Percentiles rank a stretch among this genome's conserved stretches.
phyloP scores from a whole-genome alignment of 805 yeast species.

The Priceomyces haplophilus region DNA sequence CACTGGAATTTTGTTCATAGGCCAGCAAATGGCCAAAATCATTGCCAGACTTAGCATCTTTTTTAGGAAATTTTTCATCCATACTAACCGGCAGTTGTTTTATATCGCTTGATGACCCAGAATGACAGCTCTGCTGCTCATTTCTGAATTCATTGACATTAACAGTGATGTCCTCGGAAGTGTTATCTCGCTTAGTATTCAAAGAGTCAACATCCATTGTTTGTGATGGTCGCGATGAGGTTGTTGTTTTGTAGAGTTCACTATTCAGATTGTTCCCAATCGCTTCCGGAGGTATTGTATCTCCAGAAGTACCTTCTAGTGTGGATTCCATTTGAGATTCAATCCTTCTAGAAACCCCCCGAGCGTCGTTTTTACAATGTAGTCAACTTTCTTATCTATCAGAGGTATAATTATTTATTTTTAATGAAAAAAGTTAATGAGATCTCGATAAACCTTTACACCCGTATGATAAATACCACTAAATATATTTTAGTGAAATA shows the following conservation, averaged over 20 bases:
- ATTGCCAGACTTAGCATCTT: too few relatives aligned
- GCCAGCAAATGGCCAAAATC: too few relatives aligned
- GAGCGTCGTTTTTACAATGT: background rate
- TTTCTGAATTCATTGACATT: too few relatives aligned
- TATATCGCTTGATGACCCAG: background rate
- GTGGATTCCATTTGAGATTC: background rate
- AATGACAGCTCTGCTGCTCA: too few relatives aligned
- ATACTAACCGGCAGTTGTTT: too few relatives aligned
- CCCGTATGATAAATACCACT: too few relatives aligned
- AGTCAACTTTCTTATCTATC: background rate
- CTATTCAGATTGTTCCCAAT: background rate
- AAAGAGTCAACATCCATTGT: background rate
- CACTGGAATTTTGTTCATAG: background rate
- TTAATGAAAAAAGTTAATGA: background rate
- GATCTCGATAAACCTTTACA: background rate
- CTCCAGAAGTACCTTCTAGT: background rate
- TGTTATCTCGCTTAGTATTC: background rate
- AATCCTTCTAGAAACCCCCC: background rate
- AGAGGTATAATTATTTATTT: background rate
- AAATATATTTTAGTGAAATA: too few relatives aligned
- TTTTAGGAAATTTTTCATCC: too few relatives aligned
- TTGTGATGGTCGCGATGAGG: background rate
- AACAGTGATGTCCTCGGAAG: too few relatives aligned
- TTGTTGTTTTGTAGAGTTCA: background rate
- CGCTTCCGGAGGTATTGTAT: background rate